Percentiles rank a stretch among this genome's conserved stretches.
phyloP scores from a whole-genome alignment of 805 yeast genomes.

The Myxozyma nipponensis region DNA sequence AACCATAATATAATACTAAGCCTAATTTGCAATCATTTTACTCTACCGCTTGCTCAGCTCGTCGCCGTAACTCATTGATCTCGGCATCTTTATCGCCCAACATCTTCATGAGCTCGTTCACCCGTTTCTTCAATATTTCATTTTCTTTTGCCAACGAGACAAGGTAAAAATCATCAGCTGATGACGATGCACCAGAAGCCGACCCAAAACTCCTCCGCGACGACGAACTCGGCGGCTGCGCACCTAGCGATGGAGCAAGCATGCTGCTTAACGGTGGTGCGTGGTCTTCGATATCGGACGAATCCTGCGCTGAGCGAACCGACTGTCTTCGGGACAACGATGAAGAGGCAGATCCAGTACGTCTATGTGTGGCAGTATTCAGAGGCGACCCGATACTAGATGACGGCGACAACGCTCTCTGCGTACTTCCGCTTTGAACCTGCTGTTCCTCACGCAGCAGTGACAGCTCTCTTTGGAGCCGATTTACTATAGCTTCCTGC shows the following conservation, averaged over 20 bases:
- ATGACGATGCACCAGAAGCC: conserved; percentile 18
- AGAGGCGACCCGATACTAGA: not conserved
- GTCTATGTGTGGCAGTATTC: conserved; percentile 15
- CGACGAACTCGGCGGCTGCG: conserved; percentile 18
- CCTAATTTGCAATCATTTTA: no score
- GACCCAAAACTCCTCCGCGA: conserved; percentile 31
- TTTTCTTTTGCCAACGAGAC: conserved; percentile 32
- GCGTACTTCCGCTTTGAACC: conserved; percentile 13
- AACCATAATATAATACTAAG: not conserved
- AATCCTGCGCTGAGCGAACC: conserved; percentile 28
- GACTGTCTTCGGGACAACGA: conserved; percentile 32
- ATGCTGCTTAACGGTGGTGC: conserved; percentile 8
- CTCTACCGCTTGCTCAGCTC: not conserved
- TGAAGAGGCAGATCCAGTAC: conserved; percentile 34
- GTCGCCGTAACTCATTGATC: conserved; percentile 26
- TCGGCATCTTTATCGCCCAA: conserved; percentile 33
- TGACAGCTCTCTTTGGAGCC: conserved; percentile 60
- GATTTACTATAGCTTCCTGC: conserved; percentile 70
- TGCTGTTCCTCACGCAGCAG: conserved; percentile 49
- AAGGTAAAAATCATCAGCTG: conserved; percentile 26
- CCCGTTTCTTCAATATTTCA: conserved; percentile 33
- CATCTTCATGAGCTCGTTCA: conserved; percentile 31
- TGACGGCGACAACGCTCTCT: not conserved
- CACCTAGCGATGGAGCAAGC: conserved; percentile 7
- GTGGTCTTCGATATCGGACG: conserved; percentile 27